Base-by-base conservation (phyloP, 441 rosid genomes). In the Viola pubescens region DNA sequence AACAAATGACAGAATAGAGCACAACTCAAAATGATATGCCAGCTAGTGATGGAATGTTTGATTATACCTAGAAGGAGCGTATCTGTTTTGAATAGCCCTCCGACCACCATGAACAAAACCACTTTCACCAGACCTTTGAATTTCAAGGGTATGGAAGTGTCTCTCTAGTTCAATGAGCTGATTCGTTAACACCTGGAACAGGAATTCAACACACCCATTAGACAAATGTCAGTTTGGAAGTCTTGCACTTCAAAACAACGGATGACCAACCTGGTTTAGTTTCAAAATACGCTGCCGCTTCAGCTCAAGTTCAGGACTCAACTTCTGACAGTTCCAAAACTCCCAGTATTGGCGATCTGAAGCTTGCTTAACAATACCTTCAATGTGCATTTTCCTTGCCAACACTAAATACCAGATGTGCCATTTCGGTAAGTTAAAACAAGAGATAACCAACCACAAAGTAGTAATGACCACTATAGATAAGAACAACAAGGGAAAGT, bases 281-380 rank as follows among this genome's bases (percentile, higher is more conserved):
- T 83, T 78, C 51, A 80, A 69, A 54, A 90, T 83, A 59, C 70
- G 82, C 16, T 66, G 78, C 75, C 65, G 83, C 78, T 90, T 94
- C 68, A 84, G 81, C 78, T 88, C 97, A 70, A 88, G 83, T 76
- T 85, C 97, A 61, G 88, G 73, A 75, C 82, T 77, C 81, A 90
- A 73, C 82, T 80, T 88, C 75, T 82, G 99, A 71, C 75, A 79
- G 79, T 81, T 80, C 99, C 97, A 90, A 48, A 90, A 82, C 55
- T 90, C 95, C 96, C 89, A 83, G 64, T 88, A 90, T 56, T 59
- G 87, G 59, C 72, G 67, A 73, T 94, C 96, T 59, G 84, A 82
- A 66, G 95, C 85, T 86, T 94, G 99, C 78, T 86, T 86, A 52
- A 85, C 70, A 68, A 88, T 75, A 57, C 91, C 95, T 71, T 94